Evolutionary conservation across 768 basidiomycete genomes (phyloP), one percentile per base, ranked within the genome.

Genomic region (Trametes elegans): DNA sequence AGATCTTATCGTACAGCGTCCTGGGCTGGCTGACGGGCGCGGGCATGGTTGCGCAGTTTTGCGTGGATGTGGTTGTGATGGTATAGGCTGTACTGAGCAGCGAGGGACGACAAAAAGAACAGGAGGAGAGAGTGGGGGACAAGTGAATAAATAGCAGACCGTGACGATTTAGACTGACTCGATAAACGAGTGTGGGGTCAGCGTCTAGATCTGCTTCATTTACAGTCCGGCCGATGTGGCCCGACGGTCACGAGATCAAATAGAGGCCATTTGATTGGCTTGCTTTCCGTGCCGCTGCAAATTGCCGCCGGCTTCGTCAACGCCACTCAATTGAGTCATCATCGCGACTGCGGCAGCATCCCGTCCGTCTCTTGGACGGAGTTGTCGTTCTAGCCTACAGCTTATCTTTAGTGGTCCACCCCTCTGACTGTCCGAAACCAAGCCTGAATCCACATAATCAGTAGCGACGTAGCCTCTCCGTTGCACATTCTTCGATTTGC

Each of bases 1-100:
- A 97, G 60, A 98, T 93, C 76, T 98, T 98, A 74, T 98, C 96
- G 73, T 98, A 97, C 27, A 98, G 78, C 31, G 96, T 98, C 58
- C 93, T 85, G 9, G 93, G 92, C 19, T 77, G 72, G 49, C 75
- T 62, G 16, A 78, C 70, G n/a, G 82, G 71, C 28, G 73, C 77
- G 39, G 84, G 81, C 85, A 86, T 86, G 28, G 27, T 29, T 38
- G 43, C 10, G 4, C 11, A 16, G 27, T 23, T 27, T 18, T 34
- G 32, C 27, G 13, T 11, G 23, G 7, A 9, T 24, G 23, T 4
- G 46, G 21, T 18, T 21, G 8, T 14, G 26, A 21, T 23, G 43
- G 21, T 28, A 32, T 28, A 16, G 23, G 36, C 28, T 31, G 26
- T 39, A 14, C 29, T 23, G 23, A 1, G 10, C 9, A 24, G 35